Evolutionary conservation across 768 basidiomycete species (phyloP), one percentile per base, ranked within the genome.

Genomic region (Auricularia auricula-judae): DNA sequence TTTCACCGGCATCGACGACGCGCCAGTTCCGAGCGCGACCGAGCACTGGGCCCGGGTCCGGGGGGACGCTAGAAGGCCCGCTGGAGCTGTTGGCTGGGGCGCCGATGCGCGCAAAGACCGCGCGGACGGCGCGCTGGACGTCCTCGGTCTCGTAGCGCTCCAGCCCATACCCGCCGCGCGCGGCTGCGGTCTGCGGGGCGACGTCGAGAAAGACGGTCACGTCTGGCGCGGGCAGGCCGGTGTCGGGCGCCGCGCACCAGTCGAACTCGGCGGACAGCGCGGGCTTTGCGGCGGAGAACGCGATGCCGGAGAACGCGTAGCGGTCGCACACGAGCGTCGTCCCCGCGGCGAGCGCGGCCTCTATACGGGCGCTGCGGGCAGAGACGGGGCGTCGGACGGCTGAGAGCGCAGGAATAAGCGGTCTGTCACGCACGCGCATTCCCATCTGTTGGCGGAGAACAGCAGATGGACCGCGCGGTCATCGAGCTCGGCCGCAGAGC

Each of bases 401-500:
- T 36, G 3, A 18, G 18, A 23, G 39, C 39, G 12, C 12, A 7
- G 12, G 29, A 7, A 8, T 42, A 42, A 42, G 39, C 39, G 39
- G 39, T 12, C n/a, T 51, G 18, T 5, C 2, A 75, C 79, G 70
- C 65, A 96, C 91, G 88, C 87, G 67, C 89, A 83, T 73, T 98
- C 95, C 97, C 97, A 98, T 42, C 96, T 83, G 72, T 99, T 99
- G 2, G 95, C 97, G 54, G 93, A 88, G 79, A 99, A 98, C 64
- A 99, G 82, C 3, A 98, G 84, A 72, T 98, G 96, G 61, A 98
- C 86, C 1, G 87, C 90, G 66, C 80, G 88, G 76, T 98, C 94
- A 73, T 96, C 93, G 61, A 99, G 81, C 14, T 98, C 92, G 14
- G 88, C 81, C 62, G 90, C 75, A 14, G 89, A 89, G 59, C 84